A percentile compares a stretch with the other conserved stretches of the same genome.
Evolutionary conservation across 495 filamentous ascomycete genomes (phyloP).

Genomic region (Lophiotrema nucula): DNA sequence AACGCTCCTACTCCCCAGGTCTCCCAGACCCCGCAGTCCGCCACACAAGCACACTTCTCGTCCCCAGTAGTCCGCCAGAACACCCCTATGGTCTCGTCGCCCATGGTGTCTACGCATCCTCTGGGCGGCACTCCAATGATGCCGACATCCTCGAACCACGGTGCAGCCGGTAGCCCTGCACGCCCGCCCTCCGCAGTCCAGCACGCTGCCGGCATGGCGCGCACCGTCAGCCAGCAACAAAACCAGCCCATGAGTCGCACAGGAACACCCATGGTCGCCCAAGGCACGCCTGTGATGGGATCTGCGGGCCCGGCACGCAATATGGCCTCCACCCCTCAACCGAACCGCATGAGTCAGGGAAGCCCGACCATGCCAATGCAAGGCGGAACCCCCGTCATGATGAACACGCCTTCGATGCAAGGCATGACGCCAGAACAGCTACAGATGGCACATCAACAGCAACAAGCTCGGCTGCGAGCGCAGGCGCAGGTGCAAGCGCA

Average conservation of each 20-base stretch:
- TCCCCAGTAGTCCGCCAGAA: constrained; percentile 77
- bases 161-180: constrained; percentile 66
- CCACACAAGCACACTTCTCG: constrained; percentile 66
- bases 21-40: constrained; percentile 27
- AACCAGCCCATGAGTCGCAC: constrained; percentile 64
- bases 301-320: constrained; percentile 52
- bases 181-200: constrained; percentile 74
- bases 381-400: constrained; percentile 57
- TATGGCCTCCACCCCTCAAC: constrained; percentile 44
- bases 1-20: constrained; percentile 9
- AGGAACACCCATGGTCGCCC: constrained; percentile 78
- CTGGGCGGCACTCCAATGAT: constrained; percentile 72
- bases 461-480: constrained; percentile 1
- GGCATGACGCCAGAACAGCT: constrained; percentile 38
- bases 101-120: constrained; percentile 60
- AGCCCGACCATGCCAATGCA: constrained; percentile 58
- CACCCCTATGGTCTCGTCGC: constrained; percentile 78
- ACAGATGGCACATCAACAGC: constrained; percentile 16
- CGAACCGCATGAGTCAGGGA: constrained; percentile 38
- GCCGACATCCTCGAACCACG: constrained; percentile 70
- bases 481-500: constrained; percentile 1
- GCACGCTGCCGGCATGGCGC: constrained; percentile 69
- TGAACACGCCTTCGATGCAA: constrained; percentile 28
- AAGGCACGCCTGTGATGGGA: constrained; percentile 71
- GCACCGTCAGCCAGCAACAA: constrained; percentile 69